A percentile compares a stretch with the other conserved stretches of the same genome.
These are phyloP conservation scores for Trypanosoma rangeli DNA, from an alignment of 208 protist species.

Conservation along the genomic window DNA sequence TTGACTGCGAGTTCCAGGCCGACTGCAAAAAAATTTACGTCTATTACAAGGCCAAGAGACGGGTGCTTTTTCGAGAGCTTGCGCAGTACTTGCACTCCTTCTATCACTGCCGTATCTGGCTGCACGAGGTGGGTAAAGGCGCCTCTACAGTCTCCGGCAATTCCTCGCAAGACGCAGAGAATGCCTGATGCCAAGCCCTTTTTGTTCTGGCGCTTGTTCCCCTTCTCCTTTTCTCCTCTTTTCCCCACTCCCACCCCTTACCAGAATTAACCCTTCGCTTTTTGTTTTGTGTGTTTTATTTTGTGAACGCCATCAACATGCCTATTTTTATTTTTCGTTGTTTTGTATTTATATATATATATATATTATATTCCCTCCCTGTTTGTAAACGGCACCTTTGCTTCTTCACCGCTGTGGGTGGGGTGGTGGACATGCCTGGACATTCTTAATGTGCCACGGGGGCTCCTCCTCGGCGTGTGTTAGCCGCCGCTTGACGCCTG, in stretches of 20 bases:
- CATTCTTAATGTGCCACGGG: no score
- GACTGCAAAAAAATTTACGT: conserved; percentile 81
- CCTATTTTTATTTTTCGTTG: conserved; percentile 12
- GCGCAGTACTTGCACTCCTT: conserved; percentile 70
- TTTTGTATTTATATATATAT: no score
- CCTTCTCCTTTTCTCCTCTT: no score
- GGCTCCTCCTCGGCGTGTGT: no score
- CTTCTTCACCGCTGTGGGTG: no score
- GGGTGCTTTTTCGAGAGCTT: conserved; percentile 69
- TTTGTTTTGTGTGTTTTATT: conserved; percentile 4
- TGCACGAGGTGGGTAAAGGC: conserved; percentile 41
- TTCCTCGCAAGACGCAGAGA: conserved; percentile 17
- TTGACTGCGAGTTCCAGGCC: conserved; percentile 76
- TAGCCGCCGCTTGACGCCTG: no score
- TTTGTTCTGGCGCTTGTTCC: conserved; percentile 11
- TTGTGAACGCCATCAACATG: neutral
- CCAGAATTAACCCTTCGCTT: neutral
- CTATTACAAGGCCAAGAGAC: conserved; percentile 45
- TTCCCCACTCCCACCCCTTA: no score
- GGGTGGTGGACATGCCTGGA: no score
- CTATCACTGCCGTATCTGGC: conserved; percentile 81
- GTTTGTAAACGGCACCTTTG: no score
- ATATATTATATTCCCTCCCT: no score
- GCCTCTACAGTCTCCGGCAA: conserved; percentile 1
- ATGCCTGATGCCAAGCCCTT: neutral